phyloP scores from a whole-genome alignment of 495 filamentous ascomycete genomes.

The Symbiotaphrina buchneri region DNA sequence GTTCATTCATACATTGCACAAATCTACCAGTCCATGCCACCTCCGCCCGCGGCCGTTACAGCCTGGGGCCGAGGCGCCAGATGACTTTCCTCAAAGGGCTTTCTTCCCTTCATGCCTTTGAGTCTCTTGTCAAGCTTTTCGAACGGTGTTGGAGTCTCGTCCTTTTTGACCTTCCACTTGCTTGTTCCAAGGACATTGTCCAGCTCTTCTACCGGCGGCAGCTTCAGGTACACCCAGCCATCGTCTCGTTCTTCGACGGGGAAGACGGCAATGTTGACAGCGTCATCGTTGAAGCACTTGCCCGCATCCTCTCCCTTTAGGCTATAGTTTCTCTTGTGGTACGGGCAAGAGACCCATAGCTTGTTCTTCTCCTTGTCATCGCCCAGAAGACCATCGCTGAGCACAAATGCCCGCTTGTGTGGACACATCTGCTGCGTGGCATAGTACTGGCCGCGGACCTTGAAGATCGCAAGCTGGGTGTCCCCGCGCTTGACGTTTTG shows the following conservation, averaged over 20 bases:
- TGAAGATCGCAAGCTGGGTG: constrained; percentile 83
- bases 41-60: constrained; percentile 13
- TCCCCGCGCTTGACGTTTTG: constrained; percentile 68
- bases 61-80: too few species aligned
- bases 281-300: constrained; percentile 52
- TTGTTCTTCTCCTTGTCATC: constrained; percentile 29
- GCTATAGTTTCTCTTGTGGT: constrained; percentile 84
- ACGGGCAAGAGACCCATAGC: constrained; percentile 75
- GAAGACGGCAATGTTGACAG: constrained; percentile 71
- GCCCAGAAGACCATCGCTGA: constrained; percentile 77
- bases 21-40: too few species aligned
- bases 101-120: constrained; percentile 32
- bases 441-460: constrained; percentile 62
- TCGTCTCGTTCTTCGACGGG: constrained; percentile 56
- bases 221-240: constrained; percentile 65
- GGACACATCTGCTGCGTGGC: constrained; percentile 98
- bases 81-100: constrained; percentile 23
- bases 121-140: constrained; percentile 46
- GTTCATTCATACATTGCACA: too few species aligned
- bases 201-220: constrained; percentile 71
- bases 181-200: constrained; percentile 62
- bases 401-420: constrained; percentile 79
- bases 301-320: constrained; percentile 47
- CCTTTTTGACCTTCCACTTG: constrained; percentile 65
- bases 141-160: constrained; percentile 39